Percentiles rank a stretch among this genome's conserved stretches.
phyloP scores from a whole-genome alignment of 1,284 basidiomycete species.

The Irpex sp. region DNA sequence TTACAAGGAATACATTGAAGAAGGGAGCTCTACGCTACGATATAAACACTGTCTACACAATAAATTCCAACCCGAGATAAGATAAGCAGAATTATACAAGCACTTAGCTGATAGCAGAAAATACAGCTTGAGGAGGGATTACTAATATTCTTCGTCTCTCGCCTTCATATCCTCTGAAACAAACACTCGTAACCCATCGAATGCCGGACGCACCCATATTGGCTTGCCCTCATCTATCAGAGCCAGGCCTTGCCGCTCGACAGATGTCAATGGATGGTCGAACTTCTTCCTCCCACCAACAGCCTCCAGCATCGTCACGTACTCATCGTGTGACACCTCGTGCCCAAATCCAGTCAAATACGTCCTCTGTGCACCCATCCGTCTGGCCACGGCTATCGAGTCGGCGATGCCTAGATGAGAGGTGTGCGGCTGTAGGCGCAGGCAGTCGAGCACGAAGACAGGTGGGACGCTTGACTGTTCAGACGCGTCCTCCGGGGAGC shows the following conservation, averaged over 20 bases:
- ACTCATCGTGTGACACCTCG: conserved; percentile 66
- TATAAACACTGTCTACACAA: background rate
- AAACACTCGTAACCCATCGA: conserved; percentile 19
- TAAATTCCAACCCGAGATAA: background rate
- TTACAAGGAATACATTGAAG: background rate
- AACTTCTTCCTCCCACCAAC: conserved; percentile 36
- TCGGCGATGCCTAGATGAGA: conserved; percentile 72
- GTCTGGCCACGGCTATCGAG: conserved; percentile 49
- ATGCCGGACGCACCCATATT: conserved; percentile 66
- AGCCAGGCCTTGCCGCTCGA: conserved; percentile 39
- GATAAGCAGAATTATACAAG: background rate
- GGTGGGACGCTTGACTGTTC: conserved; percentile 29
- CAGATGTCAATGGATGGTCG: conserved; percentile 31
- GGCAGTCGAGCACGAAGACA: conserved; percentile 69
- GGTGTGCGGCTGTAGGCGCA: conserved; percentile 55
- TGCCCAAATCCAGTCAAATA: conserved; percentile 76
- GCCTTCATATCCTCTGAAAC: conserved; percentile 9
- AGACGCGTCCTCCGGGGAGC: conserved; percentile 22
- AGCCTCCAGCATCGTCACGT: conserved; percentile 51
- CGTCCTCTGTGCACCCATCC: conserved; percentile 52
- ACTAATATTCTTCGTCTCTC: conserved; percentile 9
- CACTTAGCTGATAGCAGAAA: background rate
- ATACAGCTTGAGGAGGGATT: background rate
- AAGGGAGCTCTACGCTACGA: background rate
- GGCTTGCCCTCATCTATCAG: conserved; percentile 42